Conservation (phyloP, 768 basidiomycete species). For the Russula abietina region DNA sequence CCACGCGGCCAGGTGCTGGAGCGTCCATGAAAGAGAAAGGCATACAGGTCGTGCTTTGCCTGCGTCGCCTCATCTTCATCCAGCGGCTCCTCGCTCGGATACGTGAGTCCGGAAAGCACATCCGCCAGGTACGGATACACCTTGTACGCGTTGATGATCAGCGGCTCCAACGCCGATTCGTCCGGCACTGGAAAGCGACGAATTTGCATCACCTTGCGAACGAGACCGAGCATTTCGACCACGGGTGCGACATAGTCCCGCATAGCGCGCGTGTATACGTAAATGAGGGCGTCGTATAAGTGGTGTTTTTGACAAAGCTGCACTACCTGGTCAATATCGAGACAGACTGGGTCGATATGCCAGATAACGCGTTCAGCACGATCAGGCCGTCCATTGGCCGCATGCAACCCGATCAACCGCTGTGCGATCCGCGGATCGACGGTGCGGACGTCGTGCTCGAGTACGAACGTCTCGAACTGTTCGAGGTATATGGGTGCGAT, state of each 20-base stretch:
- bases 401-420: constrained; percentile 71
- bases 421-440: constrained; percentile 89
- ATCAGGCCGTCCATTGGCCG: constrained; percentile 61
- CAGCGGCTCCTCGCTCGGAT: constrained; percentile 77
- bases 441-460: constrained; percentile 62
- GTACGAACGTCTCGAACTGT: constrained; percentile 75
- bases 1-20: constrained; percentile 74
- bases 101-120: constrained; percentile 73
- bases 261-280: constrained; percentile 86
- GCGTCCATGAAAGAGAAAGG: constrained; percentile 78
- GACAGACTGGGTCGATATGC: constrained; percentile 86
- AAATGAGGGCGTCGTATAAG: constrained; percentile 91
- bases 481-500: constrained; percentile 80
- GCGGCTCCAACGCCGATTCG: constrained; percentile 46
- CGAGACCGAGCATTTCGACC: constrained; percentile 73
- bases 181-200: constrained; percentile 33
- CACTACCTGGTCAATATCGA: constrained; percentile 93
- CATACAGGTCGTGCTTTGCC: constrained; percentile 72
- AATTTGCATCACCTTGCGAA: constrained; percentile 59
- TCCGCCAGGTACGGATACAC: constrained; percentile 84
- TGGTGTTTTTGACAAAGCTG: constrained; percentile 73
- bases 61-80: constrained; percentile 53
- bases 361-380: constrained; percentile 86
- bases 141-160: constrained; percentile 78
- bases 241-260: constrained; percentile 86